Conservation (phyloP, 495 filamentous ascomycete genomes). For the Aspergillus nanangensis region DNA sequence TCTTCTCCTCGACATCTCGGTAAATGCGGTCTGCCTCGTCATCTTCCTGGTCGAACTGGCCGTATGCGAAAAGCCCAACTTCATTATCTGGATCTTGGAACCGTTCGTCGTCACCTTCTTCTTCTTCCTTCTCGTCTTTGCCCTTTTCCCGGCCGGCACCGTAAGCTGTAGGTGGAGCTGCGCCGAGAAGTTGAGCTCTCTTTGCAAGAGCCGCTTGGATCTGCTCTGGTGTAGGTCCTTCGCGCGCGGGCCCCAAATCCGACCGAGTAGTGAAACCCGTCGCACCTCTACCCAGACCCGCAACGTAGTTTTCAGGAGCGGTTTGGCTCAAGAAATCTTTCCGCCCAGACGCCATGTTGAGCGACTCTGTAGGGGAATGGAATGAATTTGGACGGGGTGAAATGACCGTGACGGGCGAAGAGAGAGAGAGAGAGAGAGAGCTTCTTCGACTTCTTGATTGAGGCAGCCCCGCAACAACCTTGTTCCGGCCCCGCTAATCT, state of each 20-base stretch:
- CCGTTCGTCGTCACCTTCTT: conserved; percentile 77
- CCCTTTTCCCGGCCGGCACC: conserved; percentile 69
- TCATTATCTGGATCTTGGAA: conserved; percentile 98
- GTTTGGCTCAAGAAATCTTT: conserved; percentile 89
- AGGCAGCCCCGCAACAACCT: conserved; percentile 19
- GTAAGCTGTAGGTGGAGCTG: conserved; percentile 74
- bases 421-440: not conserved
- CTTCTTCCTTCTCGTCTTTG: conserved; percentile 58
- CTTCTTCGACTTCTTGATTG: not conserved
- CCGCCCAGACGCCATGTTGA: conserved; percentile 64
- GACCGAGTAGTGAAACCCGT: conserved; percentile 98
- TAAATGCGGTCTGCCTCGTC: conserved; percentile 97
- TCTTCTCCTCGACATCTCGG: conserved; percentile 90
- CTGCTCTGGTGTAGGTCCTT: conserved; percentile 95
- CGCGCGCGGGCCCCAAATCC: conserved; percentile 91
- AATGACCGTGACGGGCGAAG: not conserved
- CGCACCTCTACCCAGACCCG: conserved; percentile 93
- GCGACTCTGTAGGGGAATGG: not conserved
- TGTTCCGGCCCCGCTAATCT: conserved; percentile 36
- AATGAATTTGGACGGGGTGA: not conserved
- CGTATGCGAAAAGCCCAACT: conserved; percentile 88
- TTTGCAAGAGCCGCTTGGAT: conserved; percentile 96
- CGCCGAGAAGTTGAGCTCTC: conserved; percentile 78
- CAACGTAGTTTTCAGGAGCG: conserved; percentile 97
- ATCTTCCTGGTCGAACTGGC: conserved; percentile 91